A percentile compares a stretch with the other conserved stretches of the same genome.
These are phyloP conservation scores for Paramecium pentaurelia DNA, from an alignment of 73 alveolate species.

Conservation along the genomic window DNA sequence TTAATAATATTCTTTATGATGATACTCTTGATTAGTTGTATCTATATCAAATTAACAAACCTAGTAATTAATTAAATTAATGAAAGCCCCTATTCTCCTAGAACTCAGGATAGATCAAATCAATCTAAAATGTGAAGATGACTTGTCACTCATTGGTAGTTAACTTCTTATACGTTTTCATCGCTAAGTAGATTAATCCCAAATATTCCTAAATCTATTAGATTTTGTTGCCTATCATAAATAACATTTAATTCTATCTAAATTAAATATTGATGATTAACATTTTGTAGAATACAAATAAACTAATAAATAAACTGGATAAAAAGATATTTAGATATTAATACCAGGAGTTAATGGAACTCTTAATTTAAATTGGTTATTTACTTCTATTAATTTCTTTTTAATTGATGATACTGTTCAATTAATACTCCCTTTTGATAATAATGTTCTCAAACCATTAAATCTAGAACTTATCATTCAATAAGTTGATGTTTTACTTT, in stretches of 20 bases:
- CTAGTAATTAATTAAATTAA: conserved; percentile 3
- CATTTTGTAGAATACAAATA: neutral
- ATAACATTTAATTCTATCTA: neutral
- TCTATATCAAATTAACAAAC: neutral
- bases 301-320: neutral
- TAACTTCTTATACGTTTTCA: neutral
- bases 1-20: conserved; percentile 28
- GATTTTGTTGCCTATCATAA: neutral
- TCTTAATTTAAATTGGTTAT: conserved; percentile 15
- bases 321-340: neutral
- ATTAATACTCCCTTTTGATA: neutral
- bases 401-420: neutral
- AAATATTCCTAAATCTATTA: neutral
- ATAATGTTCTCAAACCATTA: neutral
- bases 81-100: conserved; percentile 12
- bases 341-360: neutral
- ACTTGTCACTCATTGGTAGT: neutral
- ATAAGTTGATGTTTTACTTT: neutral
- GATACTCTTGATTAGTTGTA: neutral
- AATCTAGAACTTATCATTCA: neutral
- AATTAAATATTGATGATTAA: neutral
- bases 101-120: neutral
- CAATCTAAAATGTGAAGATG: neutral
- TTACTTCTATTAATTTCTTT: neutral
- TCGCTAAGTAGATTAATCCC: neutral